phyloP scores from a whole-genome alignment of 2,329 filamentous ascomycete genomes.

The Neurospora sp. region DNA sequence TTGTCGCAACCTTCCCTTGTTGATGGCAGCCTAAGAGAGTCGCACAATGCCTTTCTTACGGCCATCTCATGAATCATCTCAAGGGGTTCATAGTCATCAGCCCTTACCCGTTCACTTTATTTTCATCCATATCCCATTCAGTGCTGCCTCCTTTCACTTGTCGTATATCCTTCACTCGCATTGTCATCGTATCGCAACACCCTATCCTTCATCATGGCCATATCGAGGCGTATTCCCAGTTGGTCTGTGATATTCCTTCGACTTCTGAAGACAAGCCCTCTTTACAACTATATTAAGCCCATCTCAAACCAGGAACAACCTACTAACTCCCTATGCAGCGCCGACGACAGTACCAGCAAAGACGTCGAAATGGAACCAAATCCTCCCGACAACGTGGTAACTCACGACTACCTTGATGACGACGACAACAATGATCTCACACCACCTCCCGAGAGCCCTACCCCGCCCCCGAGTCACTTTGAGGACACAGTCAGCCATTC shows the following conservation, averaged over 20 bases:
- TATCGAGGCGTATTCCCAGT: not conserved
- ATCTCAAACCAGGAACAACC: not conserved
- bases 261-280: not conserved
- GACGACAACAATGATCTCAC: slow-evolving; percentile 32
- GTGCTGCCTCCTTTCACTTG: not conserved
- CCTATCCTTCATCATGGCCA: not conserved
- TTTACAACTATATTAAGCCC: not conserved
- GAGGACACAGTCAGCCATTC: slow-evolving; percentile 27
- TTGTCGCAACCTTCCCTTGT: not conserved
- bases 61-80: not conserved
- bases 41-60: not conserved
- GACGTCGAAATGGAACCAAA: not conserved
- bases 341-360: not conserved
- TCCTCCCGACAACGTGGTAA: not conserved
- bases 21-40: not conserved
- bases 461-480: not conserved
- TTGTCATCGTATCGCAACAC: not conserved
- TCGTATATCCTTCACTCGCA: not conserved
- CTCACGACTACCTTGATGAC: slow-evolving; percentile 13
- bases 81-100: not conserved
- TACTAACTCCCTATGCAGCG: not conserved
- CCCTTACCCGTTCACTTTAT: not conserved
- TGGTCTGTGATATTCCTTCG: not conserved
- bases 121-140: not conserved
- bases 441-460: slow-evolving; percentile 28